Conservation (phyloP, 495 filamentous ascomycete genomes). For the Penicillium fimorum region DNA sequence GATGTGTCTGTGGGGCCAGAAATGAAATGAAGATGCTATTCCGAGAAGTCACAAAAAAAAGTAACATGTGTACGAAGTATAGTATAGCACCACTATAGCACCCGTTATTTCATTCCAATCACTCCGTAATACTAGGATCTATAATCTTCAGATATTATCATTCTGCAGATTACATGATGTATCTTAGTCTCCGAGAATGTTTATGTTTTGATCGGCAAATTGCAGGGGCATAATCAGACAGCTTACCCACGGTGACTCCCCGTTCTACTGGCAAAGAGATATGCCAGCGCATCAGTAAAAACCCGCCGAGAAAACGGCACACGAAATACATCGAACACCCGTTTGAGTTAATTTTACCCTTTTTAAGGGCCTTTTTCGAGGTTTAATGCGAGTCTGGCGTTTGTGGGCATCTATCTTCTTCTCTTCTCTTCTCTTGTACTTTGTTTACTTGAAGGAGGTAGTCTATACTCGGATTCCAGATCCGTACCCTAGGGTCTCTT, state of each 20-base stretch:
- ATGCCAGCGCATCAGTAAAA: conserved; percentile 86
- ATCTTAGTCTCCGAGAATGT: conserved; percentile 15
- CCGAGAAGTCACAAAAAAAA: background rate
- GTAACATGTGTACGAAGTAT: background rate
- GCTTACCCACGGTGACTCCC: conserved; percentile 16
- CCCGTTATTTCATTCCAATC: background rate
- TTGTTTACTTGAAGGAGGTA: conserved; percentile 7
- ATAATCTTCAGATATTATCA: conserved; percentile 2
- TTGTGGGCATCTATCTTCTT: background rate
- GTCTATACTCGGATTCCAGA: conserved; percentile 15
- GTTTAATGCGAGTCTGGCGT: background rate
- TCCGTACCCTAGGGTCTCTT: conserved; percentile 7
- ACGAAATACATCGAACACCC: conserved; percentile 23
- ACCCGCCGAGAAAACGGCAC: conserved; percentile 25
- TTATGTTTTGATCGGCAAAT: conserved; percentile 26
- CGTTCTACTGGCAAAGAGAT: conserved; percentile 71
- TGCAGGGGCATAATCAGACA: conserved; percentile 19
- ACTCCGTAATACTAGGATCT: background rate
- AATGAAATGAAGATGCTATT: background rate
- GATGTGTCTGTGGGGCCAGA: conserved; percentile 30
- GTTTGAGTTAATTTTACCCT: conserved; percentile 6
- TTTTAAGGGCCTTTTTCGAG: background rate
- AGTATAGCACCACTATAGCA: background rate
- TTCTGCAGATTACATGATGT: background rate
- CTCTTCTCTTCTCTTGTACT: background rate